Conservation (phyloP, 2,329 filamentous ascomycete genomes). For the Xylariaceae sp. region DNA sequence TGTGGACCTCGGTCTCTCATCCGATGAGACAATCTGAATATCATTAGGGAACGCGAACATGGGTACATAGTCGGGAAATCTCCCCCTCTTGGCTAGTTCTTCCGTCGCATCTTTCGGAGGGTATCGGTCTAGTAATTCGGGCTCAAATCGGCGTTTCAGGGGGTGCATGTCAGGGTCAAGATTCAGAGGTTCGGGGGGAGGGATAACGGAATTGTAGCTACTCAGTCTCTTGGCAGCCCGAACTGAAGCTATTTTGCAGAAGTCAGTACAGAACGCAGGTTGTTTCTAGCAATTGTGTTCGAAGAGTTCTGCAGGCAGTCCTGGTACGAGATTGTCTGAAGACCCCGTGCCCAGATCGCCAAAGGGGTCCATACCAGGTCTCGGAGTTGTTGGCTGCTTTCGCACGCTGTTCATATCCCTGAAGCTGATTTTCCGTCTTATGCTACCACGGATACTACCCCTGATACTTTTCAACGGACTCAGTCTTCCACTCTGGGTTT, state of each 20-base stretch:
- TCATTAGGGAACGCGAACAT: conserved; percentile 99
- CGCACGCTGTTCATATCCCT: conserved; percentile 94
- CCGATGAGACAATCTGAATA: conserved; percentile 93
- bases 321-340: conserved; percentile 26
- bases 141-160: conserved; percentile 89
- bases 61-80: conserved; percentile 94
- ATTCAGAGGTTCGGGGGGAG: conserved; percentile 86
- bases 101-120: conserved; percentile 82
- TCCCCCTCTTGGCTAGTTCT: conserved; percentile 76
- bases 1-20: conserved; percentile 90
- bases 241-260: conserved; percentile 52
- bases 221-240: conserved; percentile 87
- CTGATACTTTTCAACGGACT: conserved; percentile 58
- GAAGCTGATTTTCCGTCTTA: conserved; percentile 89
- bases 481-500: conserved; percentile 55
- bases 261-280: conserved; percentile 35
- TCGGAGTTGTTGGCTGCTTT: conserved; percentile 76
- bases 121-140: conserved; percentile 92
- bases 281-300: conserved; percentile 29
- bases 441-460: conserved; percentile 79
- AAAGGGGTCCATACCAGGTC: conserved; percentile 65
- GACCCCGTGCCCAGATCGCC: conserved; percentile 16
- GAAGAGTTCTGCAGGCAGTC: conserved; percentile 26
- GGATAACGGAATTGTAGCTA: conserved; percentile 98
- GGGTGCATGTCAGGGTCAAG: conserved; percentile 93